Percentiles rank a stretch among this genome's conserved stretches.
Conservation (phyloP, 345 rosid species). For the Salix viminalis region DNA sequence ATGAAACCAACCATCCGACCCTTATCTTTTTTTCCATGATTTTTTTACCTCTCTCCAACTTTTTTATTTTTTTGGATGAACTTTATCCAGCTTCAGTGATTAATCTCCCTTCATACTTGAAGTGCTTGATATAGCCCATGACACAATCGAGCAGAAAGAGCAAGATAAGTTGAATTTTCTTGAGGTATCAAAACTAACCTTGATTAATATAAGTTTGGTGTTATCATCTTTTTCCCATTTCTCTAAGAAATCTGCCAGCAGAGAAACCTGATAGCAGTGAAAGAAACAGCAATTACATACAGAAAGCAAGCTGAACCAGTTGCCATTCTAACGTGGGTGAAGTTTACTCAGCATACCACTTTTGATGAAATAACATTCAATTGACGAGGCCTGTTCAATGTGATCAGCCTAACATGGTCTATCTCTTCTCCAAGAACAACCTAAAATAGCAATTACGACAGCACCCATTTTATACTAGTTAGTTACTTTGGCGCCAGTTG, state of each 20-base stretch:
- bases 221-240: constrained; percentile 72
- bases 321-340: background rate
- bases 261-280: constrained; percentile 47
- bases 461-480: background rate
- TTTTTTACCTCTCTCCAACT: too few relatives aligned
- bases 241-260: constrained; percentile 72
- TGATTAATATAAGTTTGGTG: constrained; percentile 60
- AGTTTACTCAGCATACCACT: constrained; percentile 50
- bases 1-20: too few relatives aligned
- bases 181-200: constrained; percentile 36
- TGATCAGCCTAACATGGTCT: constrained; percentile 50
- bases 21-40: too few relatives aligned
- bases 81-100: too few relatives aligned
- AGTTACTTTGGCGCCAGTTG: background rate
- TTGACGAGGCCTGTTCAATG: constrained; percentile 81
- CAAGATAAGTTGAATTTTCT: background rate
- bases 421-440: constrained; percentile 72
- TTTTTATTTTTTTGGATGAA: too few relatives aligned
- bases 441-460: constrained; percentile 28
- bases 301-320: background rate
- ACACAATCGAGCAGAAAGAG: too few relatives aligned
- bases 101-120: background rate
- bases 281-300: background rate
- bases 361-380: constrained; percentile 74
- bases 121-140: background rate